Percentiles rank a stretch among this genome's conserved stretches.
These are phyloP conservation scores for Lasiodiplodia sp. DNA, from an alignment of 2,329 filamentous ascomycete genomes.

Conservation along the genomic window DNA sequence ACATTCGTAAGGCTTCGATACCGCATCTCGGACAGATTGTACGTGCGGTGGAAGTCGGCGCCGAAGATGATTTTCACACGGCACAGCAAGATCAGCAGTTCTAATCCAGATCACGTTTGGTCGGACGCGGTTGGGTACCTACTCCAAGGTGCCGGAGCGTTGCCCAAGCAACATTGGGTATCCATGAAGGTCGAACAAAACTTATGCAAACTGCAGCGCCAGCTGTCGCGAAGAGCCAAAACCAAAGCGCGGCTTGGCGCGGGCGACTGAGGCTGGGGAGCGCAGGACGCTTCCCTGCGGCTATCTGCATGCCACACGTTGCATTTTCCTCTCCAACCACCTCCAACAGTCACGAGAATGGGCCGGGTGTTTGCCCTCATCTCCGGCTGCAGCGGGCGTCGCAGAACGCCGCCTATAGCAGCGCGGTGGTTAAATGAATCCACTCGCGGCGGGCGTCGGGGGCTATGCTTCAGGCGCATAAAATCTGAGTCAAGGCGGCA, in stretches of 20 bases:
- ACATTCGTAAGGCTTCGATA: conserved; percentile 25
- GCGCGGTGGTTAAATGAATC: conserved; percentile 10
- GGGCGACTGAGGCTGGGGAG: conserved; percentile 23
- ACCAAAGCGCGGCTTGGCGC: conserved; percentile 8
- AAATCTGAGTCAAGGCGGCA: conserved; percentile 28
- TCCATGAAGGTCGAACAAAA: conserved; percentile 7
- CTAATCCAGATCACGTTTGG: conserved; percentile 22
- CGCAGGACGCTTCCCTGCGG: conserved; percentile 25
- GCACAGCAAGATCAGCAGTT: conserved; percentile 24
- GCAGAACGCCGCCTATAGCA: conserved; percentile 20
- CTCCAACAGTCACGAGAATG: conserved; percentile 20
- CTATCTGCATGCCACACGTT: conserved; percentile 22
- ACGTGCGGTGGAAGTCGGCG: conserved; percentile 16
- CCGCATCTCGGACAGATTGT: conserved; percentile 19
- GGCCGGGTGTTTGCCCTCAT: conserved; percentile 19
- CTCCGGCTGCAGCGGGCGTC: conserved; percentile 17
- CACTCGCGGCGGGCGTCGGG: conserved; percentile 8
- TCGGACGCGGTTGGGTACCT: conserved; percentile 20
- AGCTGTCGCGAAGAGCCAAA: conserved; percentile 14
- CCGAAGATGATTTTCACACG: conserved; percentile 25
- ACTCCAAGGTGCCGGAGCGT: conserved; percentile 23
- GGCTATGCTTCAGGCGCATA: conserved; percentile 15
- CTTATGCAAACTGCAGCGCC: conserved; percentile 9
- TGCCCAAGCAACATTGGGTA: conserved; percentile 29
- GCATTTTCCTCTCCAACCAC: conserved; percentile 21